Percentiles rank a stretch among this genome's conserved stretches.
Evolutionary conservation across 1,284 basidiomycete species (phyloP).

Genomic region (Cutaneotrichosporon curvatum): DNA sequence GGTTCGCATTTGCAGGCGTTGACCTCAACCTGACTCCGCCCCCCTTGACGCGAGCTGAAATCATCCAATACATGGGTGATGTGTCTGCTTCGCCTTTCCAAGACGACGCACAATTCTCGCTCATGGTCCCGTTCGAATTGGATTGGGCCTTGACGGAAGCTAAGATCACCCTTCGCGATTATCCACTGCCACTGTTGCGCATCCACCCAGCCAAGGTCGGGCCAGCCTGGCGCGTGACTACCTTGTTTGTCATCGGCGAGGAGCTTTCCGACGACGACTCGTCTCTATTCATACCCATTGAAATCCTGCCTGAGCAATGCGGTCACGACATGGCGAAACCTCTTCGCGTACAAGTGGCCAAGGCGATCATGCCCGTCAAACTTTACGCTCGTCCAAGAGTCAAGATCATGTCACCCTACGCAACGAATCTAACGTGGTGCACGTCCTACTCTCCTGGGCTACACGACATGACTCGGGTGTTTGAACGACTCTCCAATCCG

Average conservation of each 20-base stretch:
- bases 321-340: conserved; percentile 54
- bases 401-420: conserved; percentile 57
- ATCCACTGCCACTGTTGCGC: conserved; percentile 52
- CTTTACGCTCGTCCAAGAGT: conserved; percentile 75
- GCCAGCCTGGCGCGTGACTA: conserved; percentile 50
- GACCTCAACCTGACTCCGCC: conserved; percentile 58
- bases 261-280: conserved; percentile 64
- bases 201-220: conserved; percentile 36
- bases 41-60: conserved; percentile 40
- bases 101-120: conserved; percentile 62
- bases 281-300: conserved; percentile 64
- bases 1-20: conserved; percentile 60
- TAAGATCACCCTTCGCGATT: conserved; percentile 67
- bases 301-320: conserved; percentile 55
- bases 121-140: conserved; percentile 78
- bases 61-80: conserved; percentile 52
- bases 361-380: conserved; percentile 93
- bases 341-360: conserved; percentile 67
- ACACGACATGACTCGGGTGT: conserved; percentile 75
- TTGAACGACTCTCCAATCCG: conserved; percentile 74
- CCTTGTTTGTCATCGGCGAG: conserved; percentile 81
- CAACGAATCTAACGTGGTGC: conserved; percentile 81
- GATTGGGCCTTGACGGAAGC: conserved; percentile 61
- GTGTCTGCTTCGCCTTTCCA: conserved; percentile 53
- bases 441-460: conserved; percentile 80